Evolutionary conservation across 2,329 filamentous ascomycete species (phyloP), one percentile per base, ranked within the genome.

Genomic region (Lojkania enalia): DNA sequence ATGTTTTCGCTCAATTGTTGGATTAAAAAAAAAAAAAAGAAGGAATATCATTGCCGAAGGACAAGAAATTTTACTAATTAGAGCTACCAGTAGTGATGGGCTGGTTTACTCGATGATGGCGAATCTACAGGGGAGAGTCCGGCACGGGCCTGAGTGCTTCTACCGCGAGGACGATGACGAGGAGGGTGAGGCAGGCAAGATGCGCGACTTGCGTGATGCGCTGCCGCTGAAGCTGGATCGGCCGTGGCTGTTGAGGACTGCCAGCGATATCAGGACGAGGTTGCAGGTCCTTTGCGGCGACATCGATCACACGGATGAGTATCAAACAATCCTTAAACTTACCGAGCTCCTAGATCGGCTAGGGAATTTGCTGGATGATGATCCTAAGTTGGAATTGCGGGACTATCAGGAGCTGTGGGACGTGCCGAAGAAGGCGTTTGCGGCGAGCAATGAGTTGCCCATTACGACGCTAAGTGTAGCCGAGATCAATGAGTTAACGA

Each of bases 21-120:
- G n/a, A n/a, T n/a, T n/a, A n/a, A n/a, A n/a, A n/a, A n/a, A n/a
- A n/a, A n/a, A n/a, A n/a, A n/a, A n/a, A n/a, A n/a, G n/a, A n/a
- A n/a, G n/a, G n/a, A n/a, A n/a, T n/a, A n/a, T n/a, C n/a, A n/a
- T n/a, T n/a, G n/a, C n/a, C n/a, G n/a, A n/a, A n/a, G n/a, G n/a
- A n/a, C n/a, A n/a, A n/a, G n/a, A n/a, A n/a, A n/a, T n/a, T n/a
- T n/a, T n/a, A n/a, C n/a, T n/a, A n/a, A n/a, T n/a, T n/a, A n/a
- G n/a, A n/a, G n/a, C n/a, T n/a, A n/a, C n/a, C n/a, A 9, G 30
- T 15, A 44, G 41, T 32, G 41, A 44, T 23, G 41, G 41, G 13
- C 23, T 44, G 6, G 41, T 44, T 5, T 44, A 44, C 25, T 44
- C 41, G 14, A 37, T 44, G 5, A 44, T 44, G 33, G 14, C 25